phyloP scores from a whole-genome alignment of 176 grass and related monocot genomes.

The Hsuehochloa calcarea region DNA sequence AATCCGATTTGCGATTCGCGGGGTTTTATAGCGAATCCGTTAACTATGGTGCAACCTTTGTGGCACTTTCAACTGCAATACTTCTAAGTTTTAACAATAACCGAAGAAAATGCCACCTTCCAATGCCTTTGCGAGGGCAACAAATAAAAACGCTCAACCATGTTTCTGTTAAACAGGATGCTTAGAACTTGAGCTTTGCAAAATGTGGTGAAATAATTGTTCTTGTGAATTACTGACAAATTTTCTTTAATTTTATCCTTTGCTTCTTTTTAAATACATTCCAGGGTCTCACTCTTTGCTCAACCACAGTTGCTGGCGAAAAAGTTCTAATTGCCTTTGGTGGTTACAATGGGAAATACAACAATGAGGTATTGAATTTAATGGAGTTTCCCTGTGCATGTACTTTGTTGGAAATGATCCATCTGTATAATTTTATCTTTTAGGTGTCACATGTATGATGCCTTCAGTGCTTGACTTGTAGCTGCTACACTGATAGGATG shows the following conservation, averaged over 20 bases:
- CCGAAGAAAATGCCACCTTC: neutral
- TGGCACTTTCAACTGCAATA: slow-evolving; percentile 17
- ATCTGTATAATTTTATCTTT: neutral
- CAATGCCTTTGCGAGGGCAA: neutral
- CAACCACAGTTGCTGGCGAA: slow-evolving; percentile 55
- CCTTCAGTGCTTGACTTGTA: slow-evolving; percentile 14
- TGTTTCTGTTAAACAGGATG: neutral
- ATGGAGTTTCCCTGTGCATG: neutral
- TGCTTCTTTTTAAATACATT: slow-evolving; percentile 19
- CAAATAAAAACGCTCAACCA: neutral
- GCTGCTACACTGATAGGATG: neutral
- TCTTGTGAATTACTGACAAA: neutral
- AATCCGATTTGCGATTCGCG: too few relatives aligned
- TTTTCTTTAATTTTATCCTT: slow-evolving; percentile 20
- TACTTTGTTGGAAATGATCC: slow-evolving; percentile 6
- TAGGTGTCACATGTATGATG: neutral
- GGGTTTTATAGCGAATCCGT: too few relatives aligned
- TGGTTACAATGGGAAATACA: slow-evolving; percentile 97
- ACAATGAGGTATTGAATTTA: slow-evolving; percentile 75
- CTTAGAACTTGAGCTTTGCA: neutral
- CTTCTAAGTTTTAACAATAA: neutral
- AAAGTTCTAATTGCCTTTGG: slow-evolving; percentile 81
- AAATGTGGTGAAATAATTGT: neutral
- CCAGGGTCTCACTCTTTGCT: slow-evolving; percentile 90
- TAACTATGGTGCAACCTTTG: neutral